phyloP scores from a whole-genome alignment of 495 filamentous ascomycete species.

The Pyrenula massariospora region DNA sequence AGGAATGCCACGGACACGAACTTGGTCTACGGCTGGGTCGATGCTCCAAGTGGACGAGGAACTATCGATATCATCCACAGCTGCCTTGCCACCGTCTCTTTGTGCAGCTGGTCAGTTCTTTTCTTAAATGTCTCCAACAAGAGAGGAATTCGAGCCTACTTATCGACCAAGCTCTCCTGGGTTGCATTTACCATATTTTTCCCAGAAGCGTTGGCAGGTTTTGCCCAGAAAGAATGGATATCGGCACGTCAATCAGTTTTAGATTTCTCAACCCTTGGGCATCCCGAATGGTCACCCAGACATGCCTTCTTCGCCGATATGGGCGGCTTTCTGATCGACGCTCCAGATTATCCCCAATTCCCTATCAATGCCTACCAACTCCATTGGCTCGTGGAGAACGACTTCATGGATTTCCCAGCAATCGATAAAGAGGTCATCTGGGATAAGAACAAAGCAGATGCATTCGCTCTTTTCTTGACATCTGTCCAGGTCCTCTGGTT shows the following conservation, averaged over 20 bases:
- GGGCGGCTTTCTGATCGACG: constrained; percentile 24
- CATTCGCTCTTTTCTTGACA: constrained; percentile 17
- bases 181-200: constrained; percentile 15
- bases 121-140: constrained; percentile 16
- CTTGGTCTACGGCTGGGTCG: constrained; percentile 13
- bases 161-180: constrained; percentile 15
- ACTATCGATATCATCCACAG: constrained; percentile 18
- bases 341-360: neutral
- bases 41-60: constrained; percentile 18
- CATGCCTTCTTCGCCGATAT: constrained; percentile 29
- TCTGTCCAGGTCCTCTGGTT: constrained; percentile 26
- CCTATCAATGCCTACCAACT: constrained; percentile 10
- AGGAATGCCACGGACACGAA: neutral
- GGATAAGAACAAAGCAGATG: constrained; percentile 29
- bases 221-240: constrained; percentile 22
- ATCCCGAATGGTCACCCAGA: constrained; percentile 17
- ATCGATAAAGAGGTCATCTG: constrained; percentile 17
- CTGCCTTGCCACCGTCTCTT: constrained; percentile 18
- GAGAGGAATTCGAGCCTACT: neutral
- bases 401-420: constrained; percentile 10
- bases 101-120: constrained; percentile 19
- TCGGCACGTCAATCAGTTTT: constrained; percentile 17
- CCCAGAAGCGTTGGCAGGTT: constrained; percentile 21
- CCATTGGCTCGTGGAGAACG: constrained; percentile 6
- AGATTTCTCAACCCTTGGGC: constrained; percentile 3